These are phyloP conservation scores for Ophidiomyces ophidiicola DNA, from an alignment of 2,329 filamentous ascomycete species.

Conservation along the genomic window DNA sequence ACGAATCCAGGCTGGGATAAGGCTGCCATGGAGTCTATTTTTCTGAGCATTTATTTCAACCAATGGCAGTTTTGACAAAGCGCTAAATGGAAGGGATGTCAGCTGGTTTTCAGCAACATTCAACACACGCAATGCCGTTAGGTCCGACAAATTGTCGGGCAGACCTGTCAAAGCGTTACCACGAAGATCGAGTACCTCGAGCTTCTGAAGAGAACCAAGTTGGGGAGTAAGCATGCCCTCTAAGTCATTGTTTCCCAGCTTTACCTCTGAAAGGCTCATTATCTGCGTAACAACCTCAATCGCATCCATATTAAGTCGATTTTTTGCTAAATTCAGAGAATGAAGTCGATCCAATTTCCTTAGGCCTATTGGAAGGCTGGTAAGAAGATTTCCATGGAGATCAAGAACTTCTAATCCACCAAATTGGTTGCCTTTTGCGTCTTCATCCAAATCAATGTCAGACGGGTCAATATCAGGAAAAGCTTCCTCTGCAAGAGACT, in stretches of 20 bases:
- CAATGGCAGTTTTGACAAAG: conserved; percentile 55
- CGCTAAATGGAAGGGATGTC: conserved; percentile 56
- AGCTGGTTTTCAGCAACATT: conserved; percentile 73
- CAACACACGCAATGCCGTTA: conserved; percentile 59
- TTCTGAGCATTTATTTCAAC: conserved; percentile 62
- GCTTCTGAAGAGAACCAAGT: conserved; percentile 51
- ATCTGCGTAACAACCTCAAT: conserved; percentile 66
- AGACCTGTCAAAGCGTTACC: conserved; percentile 65
- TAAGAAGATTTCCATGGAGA: conserved; percentile 71
- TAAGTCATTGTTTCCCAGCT: conserved; percentile 64
- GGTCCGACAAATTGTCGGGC: conserved; percentile 52
- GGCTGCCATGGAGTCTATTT: conserved; percentile 61
- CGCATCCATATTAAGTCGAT: conserved; percentile 57
- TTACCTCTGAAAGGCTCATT: conserved; percentile 60
- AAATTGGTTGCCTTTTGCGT: conserved; percentile 62
- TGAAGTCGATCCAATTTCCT: conserved; percentile 61
- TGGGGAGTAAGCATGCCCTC: conserved; percentile 53
- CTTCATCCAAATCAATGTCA: conserved; percentile 51
- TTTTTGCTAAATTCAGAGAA: conserved; percentile 73
- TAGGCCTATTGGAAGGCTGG: conserved; percentile 61
- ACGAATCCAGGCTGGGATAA: conserved; percentile 54
- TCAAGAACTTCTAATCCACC: conserved; percentile 69
- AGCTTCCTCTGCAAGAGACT: conserved; percentile 56
- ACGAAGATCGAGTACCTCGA: conserved; percentile 73
- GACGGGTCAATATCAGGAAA: conserved; percentile 60